Percentiles rank a stretch among this genome's conserved stretches.
phyloP scores from a whole-genome alignment of 176 grass and related monocot species.

The Aegilops bicornis region DNA sequence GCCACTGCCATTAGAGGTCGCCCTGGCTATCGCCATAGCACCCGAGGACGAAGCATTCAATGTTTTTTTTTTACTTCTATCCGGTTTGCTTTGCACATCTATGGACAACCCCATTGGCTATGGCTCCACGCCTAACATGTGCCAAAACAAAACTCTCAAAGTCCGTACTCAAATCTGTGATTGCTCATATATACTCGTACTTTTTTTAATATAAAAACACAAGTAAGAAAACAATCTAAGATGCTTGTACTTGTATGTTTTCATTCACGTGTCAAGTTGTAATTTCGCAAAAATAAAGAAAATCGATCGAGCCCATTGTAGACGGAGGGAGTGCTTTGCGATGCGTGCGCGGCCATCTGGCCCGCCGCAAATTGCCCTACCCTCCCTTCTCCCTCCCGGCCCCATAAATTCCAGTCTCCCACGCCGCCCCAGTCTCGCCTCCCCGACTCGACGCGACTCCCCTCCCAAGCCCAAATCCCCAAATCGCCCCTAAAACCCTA shows the following conservation, averaged over 20 bases:
- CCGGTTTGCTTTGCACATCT: not conserved
- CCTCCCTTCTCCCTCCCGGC: too few relatives aligned
- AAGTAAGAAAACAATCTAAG: too few relatives aligned
- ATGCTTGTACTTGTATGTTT: too few relatives aligned
- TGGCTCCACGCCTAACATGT: not conserved
- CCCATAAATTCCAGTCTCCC: conserved; percentile 30
- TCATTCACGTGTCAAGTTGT: not conserved
- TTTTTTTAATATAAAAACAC: too few relatives aligned
- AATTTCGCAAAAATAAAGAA: not conserved
- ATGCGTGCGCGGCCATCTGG: not conserved
- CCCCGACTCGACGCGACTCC: conserved; percentile 17
- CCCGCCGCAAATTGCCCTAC: conserved; percentile 18
- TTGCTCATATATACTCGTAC: too few relatives aligned
- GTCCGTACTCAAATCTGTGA: not conserved
- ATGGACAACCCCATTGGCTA: too few relatives aligned
- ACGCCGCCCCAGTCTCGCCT: not conserved
- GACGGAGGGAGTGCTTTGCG: not conserved
- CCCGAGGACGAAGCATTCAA: too few relatives aligned
- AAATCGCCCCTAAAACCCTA: conserved; percentile 40
- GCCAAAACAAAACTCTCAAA: not conserved
- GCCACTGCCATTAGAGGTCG: too few relatives aligned
- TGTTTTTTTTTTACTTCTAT: too few relatives aligned
- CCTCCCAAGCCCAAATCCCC: conserved; percentile 26
- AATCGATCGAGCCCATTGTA: not conserved
- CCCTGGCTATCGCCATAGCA: too few relatives aligned